Evolutionary conservation across 306 rosid species (phyloP), one percentile per base, ranked within the genome.

Genomic region (Malus sylvestris): DNA sequence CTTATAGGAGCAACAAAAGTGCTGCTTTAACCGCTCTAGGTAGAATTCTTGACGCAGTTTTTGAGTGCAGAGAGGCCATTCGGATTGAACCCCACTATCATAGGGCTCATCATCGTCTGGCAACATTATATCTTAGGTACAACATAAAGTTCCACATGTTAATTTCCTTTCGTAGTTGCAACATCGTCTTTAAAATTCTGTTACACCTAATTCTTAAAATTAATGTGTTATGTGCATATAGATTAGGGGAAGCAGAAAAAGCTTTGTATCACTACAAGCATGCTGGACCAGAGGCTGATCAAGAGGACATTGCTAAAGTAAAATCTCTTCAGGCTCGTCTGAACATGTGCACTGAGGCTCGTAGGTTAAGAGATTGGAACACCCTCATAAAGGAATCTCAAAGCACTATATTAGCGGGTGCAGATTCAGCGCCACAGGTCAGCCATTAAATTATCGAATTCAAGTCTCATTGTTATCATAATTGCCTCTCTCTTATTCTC

Each of bases 61-160:
- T 94, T 62, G 97, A 94, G 82, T 94, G 98, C 66, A 85, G 92
- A 69, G 96, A 92, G 85, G 98, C 98, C 35, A 89, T 94, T 71
- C 80, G 82, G 42, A 94, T 94, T 16, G 98, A 94, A 14, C 91
- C 95, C 19, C 91, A 84, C 76, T 92, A 94, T 76, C 93, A 90
- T 1, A 81, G 96, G 85, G 98, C 98, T 74, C 98, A 94, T 76
- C 88, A 81, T 76, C 95, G 98, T 19, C 85, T 92, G 78, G 97
- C 93, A 30, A 87, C 88, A 44, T 86, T 94, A 84, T 85, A 90
- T 65, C 76, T 91, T 23, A 90, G 96, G 98, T 90, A 88, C 35
- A 76, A 14, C 76, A 62, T 6, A 18, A 59, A 12, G 4, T 51
- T 76, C 23, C 20, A 33, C 10, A 22, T 32, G 8, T 33, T 33